Base-by-base conservation (phyloP, 305 asterid species). In the Rubia peregrina region DNA sequence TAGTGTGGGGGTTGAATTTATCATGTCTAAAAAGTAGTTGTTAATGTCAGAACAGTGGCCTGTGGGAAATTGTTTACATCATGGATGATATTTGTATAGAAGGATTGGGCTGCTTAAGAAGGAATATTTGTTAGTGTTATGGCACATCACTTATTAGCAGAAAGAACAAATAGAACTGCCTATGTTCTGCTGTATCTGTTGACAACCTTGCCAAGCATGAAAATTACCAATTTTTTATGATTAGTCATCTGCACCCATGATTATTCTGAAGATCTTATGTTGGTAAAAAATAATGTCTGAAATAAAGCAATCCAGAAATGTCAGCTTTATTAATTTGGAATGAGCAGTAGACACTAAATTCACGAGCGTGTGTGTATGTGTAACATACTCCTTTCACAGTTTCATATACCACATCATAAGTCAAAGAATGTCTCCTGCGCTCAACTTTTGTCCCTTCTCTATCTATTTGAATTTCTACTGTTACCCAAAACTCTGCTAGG, bases 311-410 rank as follows among this genome's bases (percentile, higher is more conserved):
- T 57, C 26, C 14, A 40, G 16, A 14, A 60, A 40, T 60, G 7
- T 43, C 40, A 60, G 26, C 19, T 60, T n/a, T 73, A 26, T 36
- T 12, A 44, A 17, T 49, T 48, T 77, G 69, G 43, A 19, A 65
- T 44, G 57, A 65, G 38, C 19, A 40, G 70, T 44, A 21, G 70
- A 65, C 44, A 44, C 7, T 33, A 40, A 63, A 63, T 16, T 7
- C 2, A 7, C 4, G 21, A 61, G 33, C 9, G 43, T 51, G 8
- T 8, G 17, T 33, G 9, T 38, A 5, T 14, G n/a, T 1, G 24
- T 33, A 60, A 10, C 41, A 24, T 60, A 61, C 12, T 5, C 7
- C n/a, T 17, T 19, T 59, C 33, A 4, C 21, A 4, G 43, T 65
- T 19, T 65, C 26, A 42, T 42, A 13, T 7, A 7, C n/a, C 9